These are phyloP conservation scores for Phalaenopsis aphrodite DNA, from an alignment of 106 monocot species.

Conservation along the genomic window DNA sequence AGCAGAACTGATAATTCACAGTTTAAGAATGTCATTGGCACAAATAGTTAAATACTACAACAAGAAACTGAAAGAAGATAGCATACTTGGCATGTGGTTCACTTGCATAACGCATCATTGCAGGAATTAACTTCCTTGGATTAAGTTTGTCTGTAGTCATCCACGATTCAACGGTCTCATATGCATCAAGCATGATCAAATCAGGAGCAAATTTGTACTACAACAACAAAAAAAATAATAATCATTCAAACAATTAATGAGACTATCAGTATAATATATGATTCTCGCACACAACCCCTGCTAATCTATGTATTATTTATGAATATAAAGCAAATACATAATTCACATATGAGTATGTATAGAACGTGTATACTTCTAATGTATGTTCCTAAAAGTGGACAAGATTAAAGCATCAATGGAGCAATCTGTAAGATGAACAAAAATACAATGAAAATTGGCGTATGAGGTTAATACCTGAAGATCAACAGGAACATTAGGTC, in stretches of 20 bases:
- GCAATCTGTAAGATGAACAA: slow-evolving; percentile 4
- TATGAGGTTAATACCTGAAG: slow-evolving; percentile 56
- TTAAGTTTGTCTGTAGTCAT: slow-evolving; percentile 82
- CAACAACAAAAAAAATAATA: slow-evolving; percentile 26
- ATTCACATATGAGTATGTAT: not conserved
- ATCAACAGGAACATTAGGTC: slow-evolving; percentile 74
- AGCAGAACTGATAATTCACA: not conserved
- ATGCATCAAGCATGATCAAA: slow-evolving; percentile 96
- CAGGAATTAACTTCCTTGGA: slow-evolving; percentile 92
- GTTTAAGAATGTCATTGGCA: not conserved
- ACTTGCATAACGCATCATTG: slow-evolving; percentile 98
- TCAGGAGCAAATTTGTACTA: slow-evolving; percentile 99
- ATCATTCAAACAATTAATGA: not conserved
- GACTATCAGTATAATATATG: not conserved
- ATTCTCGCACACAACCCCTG: not conserved
- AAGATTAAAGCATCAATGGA: not conserved
- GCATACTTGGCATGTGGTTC: slow-evolving; percentile 98
- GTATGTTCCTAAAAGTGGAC: not conserved
- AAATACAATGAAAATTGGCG: not conserved
- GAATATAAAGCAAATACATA: not conserved
- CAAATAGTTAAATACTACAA: not conserved
- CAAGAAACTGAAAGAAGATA: not conserved
- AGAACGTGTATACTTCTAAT: not conserved
- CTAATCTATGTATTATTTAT: not conserved
- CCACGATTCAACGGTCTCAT: slow-evolving; percentile 99